Evolutionary conservation across 2,329 filamentous ascomycete species (phyloP), one percentile per base, ranked within the genome.

Genomic region (Colletotrichum magnum): DNA sequence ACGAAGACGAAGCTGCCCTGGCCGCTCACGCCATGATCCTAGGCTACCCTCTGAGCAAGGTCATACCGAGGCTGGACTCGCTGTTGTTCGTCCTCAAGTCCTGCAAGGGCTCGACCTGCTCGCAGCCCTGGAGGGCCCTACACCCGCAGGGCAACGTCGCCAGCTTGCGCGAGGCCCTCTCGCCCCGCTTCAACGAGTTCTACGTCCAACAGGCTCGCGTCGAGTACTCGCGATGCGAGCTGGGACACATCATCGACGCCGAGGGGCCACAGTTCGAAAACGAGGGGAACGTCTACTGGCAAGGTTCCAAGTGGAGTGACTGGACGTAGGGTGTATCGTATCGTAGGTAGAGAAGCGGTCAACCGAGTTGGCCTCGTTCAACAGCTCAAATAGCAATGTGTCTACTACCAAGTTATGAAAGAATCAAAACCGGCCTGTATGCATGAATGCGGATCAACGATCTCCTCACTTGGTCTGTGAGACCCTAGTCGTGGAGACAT

Each of bases 81-180:
- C 81, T 91, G 0, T 79, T 90, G 12, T 80, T 90, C 57, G 86
- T 90, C 1, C 81, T 88, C 53, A 91, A 91, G 79, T 87, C 87
- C 1, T 91, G 88, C 79, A 85, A 86, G 74, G 86, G 82, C 2
- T 72, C 77, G 2, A 81, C 82, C 0, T 91, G 88, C 74, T 78
- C 83, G 5, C 77, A 82, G 39, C 89, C 89, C 0, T 91, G 88
- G 89, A 74, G 77, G 5, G 81, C 83, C 1, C 79, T 90, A 12
- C 88, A 90, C 72, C 87, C 88, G 0, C 78, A 77, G 3, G 86
- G 86, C 0, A 76, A 84, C 62, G 88, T 90, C 2, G 76, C 75
- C 43, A 86, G 75, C 18, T 77, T 91, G 5, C 74, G 74, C 1
- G 86, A 89, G 21, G 88, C 88, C 0, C 77, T 90, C 58, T 72